phyloP scores from a whole-genome alignment of 257 asterid species.

The Solanum virginianum region DNA sequence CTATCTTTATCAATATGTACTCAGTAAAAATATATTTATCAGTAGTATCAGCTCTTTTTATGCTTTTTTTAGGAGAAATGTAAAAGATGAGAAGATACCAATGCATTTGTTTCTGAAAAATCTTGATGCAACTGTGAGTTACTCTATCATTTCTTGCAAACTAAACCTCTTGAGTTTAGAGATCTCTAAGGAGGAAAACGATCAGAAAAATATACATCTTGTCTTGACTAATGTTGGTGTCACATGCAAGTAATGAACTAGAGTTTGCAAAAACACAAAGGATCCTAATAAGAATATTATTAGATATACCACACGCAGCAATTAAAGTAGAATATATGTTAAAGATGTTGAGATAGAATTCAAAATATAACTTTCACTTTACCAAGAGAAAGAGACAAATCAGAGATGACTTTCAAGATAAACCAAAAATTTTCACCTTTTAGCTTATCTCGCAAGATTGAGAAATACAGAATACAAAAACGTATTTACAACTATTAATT shows the following conservation, averaged over 20 bases:
- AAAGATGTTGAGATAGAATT: too few species aligned
- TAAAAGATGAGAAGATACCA: background rate
- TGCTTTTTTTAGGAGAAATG: background rate
- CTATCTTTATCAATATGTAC: background rate
- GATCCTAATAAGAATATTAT: too few species aligned
- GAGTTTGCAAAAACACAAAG: background rate
- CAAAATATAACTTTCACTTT: too few species aligned
- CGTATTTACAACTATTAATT: too few species aligned
- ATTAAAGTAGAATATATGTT: too few species aligned
- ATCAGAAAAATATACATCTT: too few species aligned
- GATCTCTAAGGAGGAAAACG: background rate
- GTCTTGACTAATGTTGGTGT: background rate
- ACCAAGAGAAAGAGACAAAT: too few species aligned
- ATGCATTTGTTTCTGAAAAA: background rate
- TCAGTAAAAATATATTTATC: background rate
- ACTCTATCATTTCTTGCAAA: background rate
- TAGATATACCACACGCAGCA: too few species aligned
- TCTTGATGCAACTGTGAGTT: background rate
- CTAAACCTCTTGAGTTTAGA: background rate
- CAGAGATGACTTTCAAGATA: too few species aligned
- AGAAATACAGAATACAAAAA: too few species aligned
- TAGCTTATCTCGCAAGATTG: too few species aligned
- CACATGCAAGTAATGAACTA: background rate
- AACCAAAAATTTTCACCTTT: too few species aligned
- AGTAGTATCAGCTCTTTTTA: background rate